Percentiles rank a stretch among this genome's conserved stretches.
Conservation (phyloP, 345 rosid species). For the Boechera stricta region DNA sequence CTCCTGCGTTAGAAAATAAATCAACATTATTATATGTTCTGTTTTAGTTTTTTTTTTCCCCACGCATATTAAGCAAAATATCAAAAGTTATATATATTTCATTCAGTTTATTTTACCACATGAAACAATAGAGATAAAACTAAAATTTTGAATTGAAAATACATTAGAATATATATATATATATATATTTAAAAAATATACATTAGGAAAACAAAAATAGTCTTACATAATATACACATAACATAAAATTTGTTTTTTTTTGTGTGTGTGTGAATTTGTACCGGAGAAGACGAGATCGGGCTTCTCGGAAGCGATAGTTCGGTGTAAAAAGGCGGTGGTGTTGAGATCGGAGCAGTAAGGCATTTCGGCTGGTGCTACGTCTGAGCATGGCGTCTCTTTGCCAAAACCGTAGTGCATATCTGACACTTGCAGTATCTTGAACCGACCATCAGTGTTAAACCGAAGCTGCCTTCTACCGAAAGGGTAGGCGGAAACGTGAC, state of each 20-base stretch:
- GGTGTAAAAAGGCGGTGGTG: slow-evolving; percentile 72
- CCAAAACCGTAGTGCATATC: slow-evolving; percentile 93
- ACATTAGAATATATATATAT: too few relatives aligned
- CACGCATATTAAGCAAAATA: too few relatives aligned
- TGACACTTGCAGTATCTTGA: slow-evolving; percentile 90
- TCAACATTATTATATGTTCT: too few relatives aligned
- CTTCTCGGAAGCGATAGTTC: slow-evolving; percentile 79
- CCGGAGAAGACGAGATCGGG: slow-evolving; percentile 93
- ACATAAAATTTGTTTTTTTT: too few relatives aligned
- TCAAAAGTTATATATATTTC: too few relatives aligned
- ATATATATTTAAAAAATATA: too few relatives aligned
- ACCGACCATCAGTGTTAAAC: slow-evolving; percentile 61
- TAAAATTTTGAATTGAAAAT: too few relatives aligned
- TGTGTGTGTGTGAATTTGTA: background rate
- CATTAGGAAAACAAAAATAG: too few relatives aligned
- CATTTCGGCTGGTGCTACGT: slow-evolving; percentile 59
- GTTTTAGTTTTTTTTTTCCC: background rate
- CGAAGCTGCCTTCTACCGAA: slow-evolving; percentile 50
- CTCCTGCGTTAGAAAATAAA: slow-evolving; percentile 52
- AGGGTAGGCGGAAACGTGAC: slow-evolving; percentile 25
- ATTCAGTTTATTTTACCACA: too few relatives aligned
- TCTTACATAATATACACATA: too few relatives aligned
- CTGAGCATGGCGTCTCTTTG: slow-evolving; percentile 56
- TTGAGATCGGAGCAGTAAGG: slow-evolving; percentile 81
- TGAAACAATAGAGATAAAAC: too few relatives aligned